Percentiles rank a stretch among this genome's conserved stretches.
phyloP scores from a whole-genome alignment of 169 alveolate genomes.

The Eimeria tenella region DNA sequence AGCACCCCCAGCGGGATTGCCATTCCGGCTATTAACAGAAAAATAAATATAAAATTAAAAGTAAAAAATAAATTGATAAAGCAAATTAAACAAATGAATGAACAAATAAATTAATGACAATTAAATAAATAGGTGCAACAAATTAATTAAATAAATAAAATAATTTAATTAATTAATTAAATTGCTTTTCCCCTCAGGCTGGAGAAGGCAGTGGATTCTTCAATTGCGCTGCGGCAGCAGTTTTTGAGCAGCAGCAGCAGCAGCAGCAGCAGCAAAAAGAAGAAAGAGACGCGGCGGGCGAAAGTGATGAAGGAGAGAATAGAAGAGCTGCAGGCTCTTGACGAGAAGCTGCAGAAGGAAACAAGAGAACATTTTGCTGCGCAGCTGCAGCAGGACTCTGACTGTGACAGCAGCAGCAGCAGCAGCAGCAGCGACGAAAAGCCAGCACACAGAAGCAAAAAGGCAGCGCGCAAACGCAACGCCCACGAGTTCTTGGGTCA shows the following conservation, averaged over 20 bases:
- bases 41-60: no score
- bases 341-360: background rate
- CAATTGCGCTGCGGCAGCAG: slow-evolving; percentile 19
- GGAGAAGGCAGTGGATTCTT: slow-evolving; percentile 36
- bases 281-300: slow-evolving; percentile 72
- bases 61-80: no score
- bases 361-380: background rate
- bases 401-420: slow-evolving; percentile 2
- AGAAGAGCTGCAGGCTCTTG: slow-evolving; percentile 4
- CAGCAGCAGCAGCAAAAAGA: background rate
- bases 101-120: background rate
- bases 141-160: no score
- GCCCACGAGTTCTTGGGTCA: no score
- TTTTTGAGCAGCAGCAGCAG: background rate
- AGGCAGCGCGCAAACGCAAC: no score
- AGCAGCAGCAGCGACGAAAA: background rate
- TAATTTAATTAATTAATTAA: no score
- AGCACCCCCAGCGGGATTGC: no score
- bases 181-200: background rate
- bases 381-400: background rate
- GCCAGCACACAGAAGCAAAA: no score
- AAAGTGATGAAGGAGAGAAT: slow-evolving; percentile 21
- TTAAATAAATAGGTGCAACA: background rate
- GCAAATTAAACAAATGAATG: no score
- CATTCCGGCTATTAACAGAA: no score